phyloP scores from a whole-genome alignment of 768 basidiomycete genomes.

The Antrodiella citrinella region DNA sequence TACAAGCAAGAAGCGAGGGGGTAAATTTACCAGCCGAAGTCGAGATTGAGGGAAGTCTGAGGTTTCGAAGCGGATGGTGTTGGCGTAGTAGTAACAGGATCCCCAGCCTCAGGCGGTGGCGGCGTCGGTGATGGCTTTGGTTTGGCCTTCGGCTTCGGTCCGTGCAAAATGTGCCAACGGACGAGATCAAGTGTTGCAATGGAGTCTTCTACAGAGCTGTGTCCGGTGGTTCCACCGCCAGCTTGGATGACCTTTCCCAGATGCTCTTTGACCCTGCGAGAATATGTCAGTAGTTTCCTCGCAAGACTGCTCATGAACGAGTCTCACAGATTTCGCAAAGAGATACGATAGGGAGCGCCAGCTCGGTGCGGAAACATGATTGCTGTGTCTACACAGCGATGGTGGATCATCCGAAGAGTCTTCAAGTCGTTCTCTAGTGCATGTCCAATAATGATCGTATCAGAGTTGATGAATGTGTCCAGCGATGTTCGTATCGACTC shows the following conservation, averaged over 20 bases:
- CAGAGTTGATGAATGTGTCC: conserved; percentile 59
- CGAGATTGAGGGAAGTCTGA: too few relatives aligned
- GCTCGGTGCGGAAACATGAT: conserved; percentile 79
- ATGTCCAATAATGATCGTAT: conserved; percentile 87
- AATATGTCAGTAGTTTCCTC: background rate
- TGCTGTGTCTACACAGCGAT: conserved; percentile 79
- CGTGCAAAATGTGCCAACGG: conserved; percentile 70
- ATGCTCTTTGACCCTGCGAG: conserved; percentile 69
- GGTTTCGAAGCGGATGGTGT: too few relatives aligned
- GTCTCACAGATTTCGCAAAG: conserved; percentile 72
- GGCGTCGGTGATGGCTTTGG: conserved; percentile 13
- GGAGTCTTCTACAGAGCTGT: conserved; percentile 89
- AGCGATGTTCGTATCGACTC: conserved; percentile 58
- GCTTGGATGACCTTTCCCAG: conserved; percentile 78
- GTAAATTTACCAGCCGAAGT: too few relatives aligned
- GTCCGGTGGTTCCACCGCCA: conserved; percentile 66
- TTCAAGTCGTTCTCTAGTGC: conserved; percentile 92
- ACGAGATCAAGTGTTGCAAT: conserved; percentile 83
- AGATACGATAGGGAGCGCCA: conserved; percentile 69
- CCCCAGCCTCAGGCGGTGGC: background rate
- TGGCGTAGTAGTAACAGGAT: too few relatives aligned
- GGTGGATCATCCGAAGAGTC: conserved; percentile 82
- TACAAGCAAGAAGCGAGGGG: background rate
- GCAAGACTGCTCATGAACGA: background rate
- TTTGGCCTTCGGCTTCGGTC: conserved; percentile 27